phyloP scores from a whole-genome alignment of 768 basidiomycete genomes.

The Paxillus rubicundulus region DNA sequence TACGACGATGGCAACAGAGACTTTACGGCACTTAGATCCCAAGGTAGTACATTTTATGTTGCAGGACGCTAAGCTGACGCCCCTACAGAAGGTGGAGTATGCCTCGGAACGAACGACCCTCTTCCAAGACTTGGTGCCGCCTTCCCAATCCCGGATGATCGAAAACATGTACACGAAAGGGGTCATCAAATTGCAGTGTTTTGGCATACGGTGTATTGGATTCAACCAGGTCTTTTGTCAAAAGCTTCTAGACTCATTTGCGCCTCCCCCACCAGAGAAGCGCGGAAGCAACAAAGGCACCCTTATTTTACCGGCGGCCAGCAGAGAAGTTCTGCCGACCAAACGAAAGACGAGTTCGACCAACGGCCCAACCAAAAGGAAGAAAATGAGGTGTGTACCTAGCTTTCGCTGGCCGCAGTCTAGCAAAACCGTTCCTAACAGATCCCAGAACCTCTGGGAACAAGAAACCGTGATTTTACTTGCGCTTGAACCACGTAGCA shows the following conservation, averaged over 20 bases:
- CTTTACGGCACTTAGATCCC: constrained; percentile 9
- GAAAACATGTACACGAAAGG: constrained; percentile 28
- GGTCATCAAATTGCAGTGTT: constrained; percentile 27
- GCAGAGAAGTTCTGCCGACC: constrained; percentile 6
- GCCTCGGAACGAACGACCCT: constrained; percentile 17
- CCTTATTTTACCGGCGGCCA: background rate
- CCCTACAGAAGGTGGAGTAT: constrained; percentile 17
- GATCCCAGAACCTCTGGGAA: background rate
- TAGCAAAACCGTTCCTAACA: background rate
- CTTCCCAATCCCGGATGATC: constrained; percentile 25
- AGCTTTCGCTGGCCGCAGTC: background rate
- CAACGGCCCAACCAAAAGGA: background rate
- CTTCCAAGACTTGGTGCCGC: constrained; percentile 20
- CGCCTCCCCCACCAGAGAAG: background rate
- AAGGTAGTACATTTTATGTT: constrained; percentile 7
- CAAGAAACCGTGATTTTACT: constrained; percentile 10
- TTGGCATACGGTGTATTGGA: constrained; percentile 22
- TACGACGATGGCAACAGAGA: constrained; percentile 13
- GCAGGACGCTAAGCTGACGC: background rate
- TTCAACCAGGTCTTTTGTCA: constrained; percentile 14
- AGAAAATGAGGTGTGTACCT: constrained; percentile 7
- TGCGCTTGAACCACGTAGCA: background rate
- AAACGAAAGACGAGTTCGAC: constrained; percentile 7
- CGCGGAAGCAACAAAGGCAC: background rate
- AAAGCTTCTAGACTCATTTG: constrained; percentile 7